Base-by-base conservation (phyloP, 768 basidiomycete genomes). In the Suillus occidentalis region DNA sequence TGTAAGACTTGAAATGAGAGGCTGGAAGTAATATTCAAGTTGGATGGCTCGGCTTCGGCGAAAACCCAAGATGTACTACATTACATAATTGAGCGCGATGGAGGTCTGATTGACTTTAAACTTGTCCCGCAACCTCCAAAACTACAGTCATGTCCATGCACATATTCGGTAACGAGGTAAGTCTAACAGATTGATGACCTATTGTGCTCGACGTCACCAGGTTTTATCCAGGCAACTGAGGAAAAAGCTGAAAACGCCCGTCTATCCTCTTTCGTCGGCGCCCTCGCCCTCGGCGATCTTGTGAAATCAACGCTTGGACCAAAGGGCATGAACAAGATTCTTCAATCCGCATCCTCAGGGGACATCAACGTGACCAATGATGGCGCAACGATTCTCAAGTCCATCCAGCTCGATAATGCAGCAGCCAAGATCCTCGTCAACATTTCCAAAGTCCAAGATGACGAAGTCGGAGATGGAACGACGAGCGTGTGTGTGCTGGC, bases 261-360 rank as follows among this genome's bases (percentile, higher is more conserved):
- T 78, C 89, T 99, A 69, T 95, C 95, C 4, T 97, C 95, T 4
- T 99, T 99, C 77, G 93, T 99, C 62, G 97, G 97, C 40, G 97
- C 97, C 7, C 88, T 97, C 70, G 97, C 97, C 0, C 85, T 99
- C 40, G 97, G 97, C 50, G 97, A 99, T 81, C 88, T 99, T 69
- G 97, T 99, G 72, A 99, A 99, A 80, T 97, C 95, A 1, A 99
- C 97, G 9, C 85, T 99, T 3, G 97, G 97, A 10, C 97, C 97
- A 28, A 99, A 99, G 78, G 97, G 97, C 63, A 99, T 99, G 97
- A 99, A 98, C 88, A 99, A 99, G 83, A 99, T 99, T 67, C 87
- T 99, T 18, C 97, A 96, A 77, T 96, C 94, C 2, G 88, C 78
- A 2, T 93, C 95, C 6, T 87, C 90, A 0, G 94, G 95, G 6